phyloP scores from a whole-genome alignment of 306 rosid species.

The Ammopiptanthus mongolicus region DNA sequence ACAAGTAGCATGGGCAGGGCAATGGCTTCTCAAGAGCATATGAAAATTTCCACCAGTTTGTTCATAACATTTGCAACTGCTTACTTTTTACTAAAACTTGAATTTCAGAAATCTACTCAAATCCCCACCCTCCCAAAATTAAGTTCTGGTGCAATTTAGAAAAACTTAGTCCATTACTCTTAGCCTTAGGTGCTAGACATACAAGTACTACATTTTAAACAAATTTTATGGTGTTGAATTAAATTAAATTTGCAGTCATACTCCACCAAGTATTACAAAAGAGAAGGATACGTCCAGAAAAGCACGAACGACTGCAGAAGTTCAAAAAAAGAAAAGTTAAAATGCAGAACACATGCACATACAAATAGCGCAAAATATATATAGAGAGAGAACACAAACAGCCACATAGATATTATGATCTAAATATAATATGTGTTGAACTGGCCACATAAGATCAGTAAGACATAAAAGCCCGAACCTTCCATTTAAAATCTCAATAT shows the following conservation, averaged over 20 bases:
- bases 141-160: constrained; percentile 1
- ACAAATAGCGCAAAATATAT: not conserved
- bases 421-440: constrained; percentile 6
- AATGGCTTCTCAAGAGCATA: constrained; percentile 10
- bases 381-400: not conserved
- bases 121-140: not conserved
- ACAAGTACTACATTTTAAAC: not conserved
- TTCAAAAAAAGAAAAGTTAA: constrained; percentile 22
- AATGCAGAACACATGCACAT: not conserved
- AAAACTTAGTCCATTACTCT: not conserved
- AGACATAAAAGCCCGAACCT: not conserved
- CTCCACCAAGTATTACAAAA: not conserved
- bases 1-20: not conserved
- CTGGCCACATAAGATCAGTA: not conserved
- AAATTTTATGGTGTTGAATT: constrained; percentile 11
- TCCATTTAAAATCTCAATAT: not conserved
- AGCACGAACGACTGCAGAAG: constrained; percentile 93
- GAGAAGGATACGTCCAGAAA: constrained; percentile 97
- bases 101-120: not conserved
- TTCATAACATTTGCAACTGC: not conserved
- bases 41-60: not conserved
- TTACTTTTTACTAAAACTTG: not conserved
- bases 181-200: not conserved
- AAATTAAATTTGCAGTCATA: constrained; percentile 6
- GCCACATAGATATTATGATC: not conserved